Conservation (phyloP, 805 yeast genomes). For the Wickerhamiella australiensis region DNA sequence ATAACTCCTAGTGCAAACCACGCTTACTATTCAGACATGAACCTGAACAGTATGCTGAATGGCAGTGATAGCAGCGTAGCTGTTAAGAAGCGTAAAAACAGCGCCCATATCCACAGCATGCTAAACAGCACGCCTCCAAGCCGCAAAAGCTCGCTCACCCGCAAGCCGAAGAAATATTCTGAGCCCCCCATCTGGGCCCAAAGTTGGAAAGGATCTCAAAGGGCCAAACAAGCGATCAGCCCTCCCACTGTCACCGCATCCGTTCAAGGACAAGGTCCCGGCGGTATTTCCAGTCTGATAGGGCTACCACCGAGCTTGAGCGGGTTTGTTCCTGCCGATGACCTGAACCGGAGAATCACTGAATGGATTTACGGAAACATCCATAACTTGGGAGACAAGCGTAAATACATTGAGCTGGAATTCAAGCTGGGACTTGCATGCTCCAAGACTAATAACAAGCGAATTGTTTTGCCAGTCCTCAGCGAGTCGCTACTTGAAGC, state of each 20-base stretch:
- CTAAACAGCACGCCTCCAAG: conserved; percentile 5
- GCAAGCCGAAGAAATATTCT: conserved; percentile 6
- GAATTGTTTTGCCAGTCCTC: conserved; percentile 25
- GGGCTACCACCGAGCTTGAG: conserved; percentile 46
- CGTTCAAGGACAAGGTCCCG: conserved; percentile 16
- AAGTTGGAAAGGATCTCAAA: not conserved
- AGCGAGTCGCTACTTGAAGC: conserved; percentile 27
- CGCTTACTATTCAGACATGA: conserved; percentile 7
- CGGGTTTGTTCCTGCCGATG: conserved; percentile 68
- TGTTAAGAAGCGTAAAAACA: conserved; percentile 5
- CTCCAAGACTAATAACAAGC: conserved; percentile 22
- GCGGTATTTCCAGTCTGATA: conserved; percentile 22
- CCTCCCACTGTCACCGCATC: not conserved
- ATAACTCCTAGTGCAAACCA: not conserved
- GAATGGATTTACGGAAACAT: conserved; percentile 84
- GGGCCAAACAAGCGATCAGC: not conserved
- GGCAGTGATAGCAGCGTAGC: conserved; percentile 2
- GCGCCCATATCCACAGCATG: conserved; percentile 6
- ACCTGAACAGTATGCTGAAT: conserved; percentile 9
- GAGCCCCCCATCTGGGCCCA: conserved; percentile 11
- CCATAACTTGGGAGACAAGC: conserved; percentile 25
- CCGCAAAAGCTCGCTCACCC: not conserved
- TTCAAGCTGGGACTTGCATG: conserved; percentile 28
- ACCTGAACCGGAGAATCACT: conserved; percentile 65
- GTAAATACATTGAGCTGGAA: conserved; percentile 36